Conservation (phyloP, 2,329 filamentous ascomycete genomes). For the Fusarium incarnatum region DNA sequence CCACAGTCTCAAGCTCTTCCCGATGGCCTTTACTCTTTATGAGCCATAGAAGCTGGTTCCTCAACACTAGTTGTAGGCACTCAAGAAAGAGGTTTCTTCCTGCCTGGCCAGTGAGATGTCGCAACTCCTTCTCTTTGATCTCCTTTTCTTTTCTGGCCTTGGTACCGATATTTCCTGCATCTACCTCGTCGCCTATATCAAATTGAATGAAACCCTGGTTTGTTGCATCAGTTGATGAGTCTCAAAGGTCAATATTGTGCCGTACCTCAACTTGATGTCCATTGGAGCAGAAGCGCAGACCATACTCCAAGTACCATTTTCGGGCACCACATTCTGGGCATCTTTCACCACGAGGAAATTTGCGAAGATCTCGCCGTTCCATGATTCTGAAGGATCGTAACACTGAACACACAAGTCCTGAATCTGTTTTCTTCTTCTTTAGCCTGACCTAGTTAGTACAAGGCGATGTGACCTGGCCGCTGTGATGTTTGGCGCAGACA, state of each 20-base stretch:
- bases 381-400: slow-evolving; percentile 46
- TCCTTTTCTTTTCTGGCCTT: slow-evolving; percentile 69
- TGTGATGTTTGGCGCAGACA: slow-evolving; percentile 1
- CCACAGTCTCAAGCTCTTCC: slow-evolving; percentile 79
- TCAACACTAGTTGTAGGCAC: slow-evolving; percentile 84
- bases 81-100: slow-evolving; percentile 85
- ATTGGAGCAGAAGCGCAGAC: slow-evolving; percentile 81
- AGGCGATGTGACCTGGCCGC: neutral
- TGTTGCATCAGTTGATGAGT: neutral
- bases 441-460: neutral
- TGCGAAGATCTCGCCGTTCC: slow-evolving; percentile 59
- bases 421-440: neutral
- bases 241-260: neutral
- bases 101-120: slow-evolving; percentile 71
- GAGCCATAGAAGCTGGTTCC: slow-evolving; percentile 83
- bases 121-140: slow-evolving; percentile 62
- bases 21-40: slow-evolving; percentile 74
- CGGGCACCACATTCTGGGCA: slow-evolving; percentile 76
- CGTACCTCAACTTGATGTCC: slow-evolving; percentile 81
- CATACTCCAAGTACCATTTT: slow-evolving; percentile 79
- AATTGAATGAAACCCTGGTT: slow-evolving; percentile 65
- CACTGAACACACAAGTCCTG: neutral
- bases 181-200: slow-evolving; percentile 75
- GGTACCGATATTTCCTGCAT: slow-evolving; percentile 71
- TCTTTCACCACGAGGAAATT: slow-evolving; percentile 64